A percentile compares a stretch with the other conserved stretches of the same genome.
Conservation (phyloP, 1,284 basidiomycete species). For the Pseudozyma thailandica region DNA sequence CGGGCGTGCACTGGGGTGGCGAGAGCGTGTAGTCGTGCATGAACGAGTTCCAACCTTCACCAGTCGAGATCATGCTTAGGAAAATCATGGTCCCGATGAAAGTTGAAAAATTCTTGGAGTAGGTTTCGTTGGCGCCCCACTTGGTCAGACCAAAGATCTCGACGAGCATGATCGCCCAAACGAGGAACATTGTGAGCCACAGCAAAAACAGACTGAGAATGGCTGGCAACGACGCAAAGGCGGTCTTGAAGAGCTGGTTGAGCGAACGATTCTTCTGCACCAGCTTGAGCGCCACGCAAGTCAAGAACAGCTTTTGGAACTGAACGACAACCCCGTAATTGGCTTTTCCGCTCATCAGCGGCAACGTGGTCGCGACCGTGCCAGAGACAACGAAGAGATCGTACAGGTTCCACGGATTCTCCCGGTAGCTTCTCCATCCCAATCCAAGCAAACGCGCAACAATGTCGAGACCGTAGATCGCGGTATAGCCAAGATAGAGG, state of each 20-base stretch:
- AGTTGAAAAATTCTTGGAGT: conserved; percentile 82
- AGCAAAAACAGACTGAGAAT: conserved; percentile 86
- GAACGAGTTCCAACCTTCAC: conserved; percentile 68
- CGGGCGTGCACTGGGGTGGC: conserved; percentile 82
- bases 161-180: conserved; percentile 88
- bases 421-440: conserved; percentile 83
- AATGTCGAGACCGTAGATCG: conserved; percentile 83
- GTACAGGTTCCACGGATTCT: conserved; percentile 87
- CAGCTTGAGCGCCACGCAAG: conserved; percentile 91
- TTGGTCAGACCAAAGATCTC: conserved; percentile 95
- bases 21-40: conserved; percentile 71
- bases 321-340: conserved; percentile 71
- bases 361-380: conserved; percentile 83
- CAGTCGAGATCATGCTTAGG: conserved; percentile 74
- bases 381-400: conserved; percentile 85
- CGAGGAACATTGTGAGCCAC: conserved; percentile 91
- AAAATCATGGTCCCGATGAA: conserved; percentile 86
- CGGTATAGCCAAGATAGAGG: conserved; percentile 80
- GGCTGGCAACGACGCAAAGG: conserved; percentile 85
- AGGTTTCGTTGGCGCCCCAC: conserved; percentile 78
- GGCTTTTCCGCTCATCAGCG: conserved; percentile 63
- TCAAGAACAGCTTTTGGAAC: conserved; percentile 92
- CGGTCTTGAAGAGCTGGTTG: conserved; percentile 97
- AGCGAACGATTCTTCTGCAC: conserved; percentile 88
- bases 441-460: conserved; percentile 82